These are phyloP conservation scores for Plasmodium adleri DNA, from an alignment of 169 alveolate species.

Conservation along the genomic window DNA sequence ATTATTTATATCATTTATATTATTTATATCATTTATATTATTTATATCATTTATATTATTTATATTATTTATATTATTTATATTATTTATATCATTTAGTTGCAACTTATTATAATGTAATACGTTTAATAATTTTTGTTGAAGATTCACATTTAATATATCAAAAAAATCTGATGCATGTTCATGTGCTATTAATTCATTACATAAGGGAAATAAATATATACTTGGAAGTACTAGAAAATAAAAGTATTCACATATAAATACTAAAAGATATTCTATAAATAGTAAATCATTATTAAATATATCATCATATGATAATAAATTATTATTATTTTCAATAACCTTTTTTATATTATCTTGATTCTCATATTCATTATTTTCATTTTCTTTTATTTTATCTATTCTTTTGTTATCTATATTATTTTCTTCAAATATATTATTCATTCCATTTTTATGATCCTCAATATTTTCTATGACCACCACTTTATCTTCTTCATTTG, in stretches of 20 bases:
- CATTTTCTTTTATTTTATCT: too few species aligned
- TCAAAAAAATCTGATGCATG: conserved; percentile 41
- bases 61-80: not conserved
- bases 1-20: not conserved
- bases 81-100: conserved; percentile 15
- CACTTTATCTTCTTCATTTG: too few species aligned
- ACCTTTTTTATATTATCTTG: too few species aligned
- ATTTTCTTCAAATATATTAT: too few species aligned
- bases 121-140: conserved; percentile 27
- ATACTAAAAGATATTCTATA: conserved; percentile 23
- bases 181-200: conserved; percentile 38
- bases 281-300: conserved; percentile 7
- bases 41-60: not conserved
- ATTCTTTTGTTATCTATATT: too few species aligned
- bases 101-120: conserved; percentile 43
- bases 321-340: too few species aligned
- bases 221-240: conserved; percentile 56
- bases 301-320: too few species aligned
- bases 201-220: conserved; percentile 34
- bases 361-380: too few species aligned
- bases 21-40: not conserved
- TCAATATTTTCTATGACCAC: too few species aligned
- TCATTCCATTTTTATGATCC: too few species aligned
- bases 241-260: conserved; percentile 39
- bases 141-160: conserved; percentile 23